Percentiles rank a stretch among this genome's conserved stretches.
Conservation (phyloP, 352 stramenopile genomes). For the Phytopythium chamaehyphon region DNA sequence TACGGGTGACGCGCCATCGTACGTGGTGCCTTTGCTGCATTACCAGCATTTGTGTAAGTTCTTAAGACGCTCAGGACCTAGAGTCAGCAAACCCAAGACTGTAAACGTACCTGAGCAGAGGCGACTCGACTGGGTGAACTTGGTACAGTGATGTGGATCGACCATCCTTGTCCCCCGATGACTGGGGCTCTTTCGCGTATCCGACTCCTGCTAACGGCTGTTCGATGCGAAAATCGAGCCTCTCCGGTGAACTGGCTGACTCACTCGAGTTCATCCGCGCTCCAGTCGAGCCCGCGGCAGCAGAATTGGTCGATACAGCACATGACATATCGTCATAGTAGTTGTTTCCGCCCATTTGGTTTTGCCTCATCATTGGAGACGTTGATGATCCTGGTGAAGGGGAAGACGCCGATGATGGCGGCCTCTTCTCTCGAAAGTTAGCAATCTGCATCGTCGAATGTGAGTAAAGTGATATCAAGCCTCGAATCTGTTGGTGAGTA, state of each 20-base stretch:
- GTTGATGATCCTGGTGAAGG: conserved; percentile 4
- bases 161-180: neutral
- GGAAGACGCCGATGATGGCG: conserved; percentile 21
- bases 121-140: conserved; percentile 1
- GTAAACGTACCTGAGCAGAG: neutral
- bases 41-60: neutral
- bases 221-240: neutral
- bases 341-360: conserved; percentile 14
- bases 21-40: neutral
- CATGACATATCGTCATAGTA: conserved; percentile 38
- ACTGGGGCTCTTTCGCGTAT: conserved; percentile 4
- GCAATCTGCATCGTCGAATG: conserved; percentile 53
- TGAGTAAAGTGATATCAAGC: too few species aligned
- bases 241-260: neutral
- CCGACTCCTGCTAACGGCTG: neutral
- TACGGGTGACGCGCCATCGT: neutral
- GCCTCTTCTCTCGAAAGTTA: conserved; percentile 60
- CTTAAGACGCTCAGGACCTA: too few species aligned
- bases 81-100: neutral
- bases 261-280: neutral
- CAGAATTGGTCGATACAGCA: conserved; percentile 17
- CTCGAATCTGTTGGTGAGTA: too few species aligned
- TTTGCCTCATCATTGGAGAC: conserved; percentile 7
- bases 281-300: conserved; percentile 11
- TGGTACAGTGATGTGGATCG: neutral